Evolutionary conservation across 768 basidiomycete genomes (phyloP).

Genomic region (Russula virescens): DNA sequence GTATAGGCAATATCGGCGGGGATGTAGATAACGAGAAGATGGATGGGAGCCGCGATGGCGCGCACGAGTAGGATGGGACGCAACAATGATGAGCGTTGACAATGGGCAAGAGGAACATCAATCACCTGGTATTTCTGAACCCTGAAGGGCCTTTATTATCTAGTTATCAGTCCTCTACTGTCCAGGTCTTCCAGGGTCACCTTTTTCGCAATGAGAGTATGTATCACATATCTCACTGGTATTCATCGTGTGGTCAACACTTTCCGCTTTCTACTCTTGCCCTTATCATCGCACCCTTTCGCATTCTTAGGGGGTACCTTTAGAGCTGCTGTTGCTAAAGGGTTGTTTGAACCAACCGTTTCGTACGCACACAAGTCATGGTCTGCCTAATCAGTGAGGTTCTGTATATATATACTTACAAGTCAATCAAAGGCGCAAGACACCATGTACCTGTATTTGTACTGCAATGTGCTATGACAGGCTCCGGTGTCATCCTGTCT

Average conservation of each 20-base stretch:
- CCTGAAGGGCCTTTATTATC: too few relatives aligned
- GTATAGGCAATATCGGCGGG: neutral
- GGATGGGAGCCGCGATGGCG: neutral
- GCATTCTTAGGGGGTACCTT: too few relatives aligned
- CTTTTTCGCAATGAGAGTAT: neutral
- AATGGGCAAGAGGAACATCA: neutral
- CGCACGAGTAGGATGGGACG: neutral
- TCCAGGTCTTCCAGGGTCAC: neutral
- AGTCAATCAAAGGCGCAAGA: constrained; percentile 31
- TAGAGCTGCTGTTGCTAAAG: too few relatives aligned
- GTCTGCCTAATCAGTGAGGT: neutral
- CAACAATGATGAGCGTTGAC: neutral
- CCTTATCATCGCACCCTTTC: too few relatives aligned
- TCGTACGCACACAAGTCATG: too few relatives aligned
- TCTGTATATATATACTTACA: neutral
- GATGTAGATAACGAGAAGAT: neutral
- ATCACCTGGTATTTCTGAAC: neutral
- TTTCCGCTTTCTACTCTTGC: too few relatives aligned
- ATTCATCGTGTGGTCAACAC: too few relatives aligned
- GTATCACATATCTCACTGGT: neutral
- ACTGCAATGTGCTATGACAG: too few relatives aligned
- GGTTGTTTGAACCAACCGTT: too few relatives aligned
- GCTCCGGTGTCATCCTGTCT: too few relatives aligned
- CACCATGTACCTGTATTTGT: neutral
- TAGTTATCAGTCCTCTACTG: neutral